Evolutionary conservation across 2,329 filamentous ascomycete genomes (phyloP), one percentile per base, ranked within the genome.

Genomic region (Epicoccum sorghinum): DNA sequence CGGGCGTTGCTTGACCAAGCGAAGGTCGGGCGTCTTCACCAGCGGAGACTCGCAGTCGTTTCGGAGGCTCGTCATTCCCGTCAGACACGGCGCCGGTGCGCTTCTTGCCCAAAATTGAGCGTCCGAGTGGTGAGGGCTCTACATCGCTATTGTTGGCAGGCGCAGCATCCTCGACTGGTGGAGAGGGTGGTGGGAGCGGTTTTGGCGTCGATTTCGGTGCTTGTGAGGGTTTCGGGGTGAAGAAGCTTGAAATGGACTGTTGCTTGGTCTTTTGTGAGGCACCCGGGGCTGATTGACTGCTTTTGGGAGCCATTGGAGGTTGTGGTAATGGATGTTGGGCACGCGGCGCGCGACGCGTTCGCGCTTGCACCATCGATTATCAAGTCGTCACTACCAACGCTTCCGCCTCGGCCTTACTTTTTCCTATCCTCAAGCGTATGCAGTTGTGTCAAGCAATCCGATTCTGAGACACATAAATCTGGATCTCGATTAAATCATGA

Each of bases 181-280:
- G 48, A 35, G 66, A 58, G 24, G 66, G 47, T 6, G 55, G 57
- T 12, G 56, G 50, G 3, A 37, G 38, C 38, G 65, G 58, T 13
- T 63, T 66, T 8, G 59, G 37, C 13, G 55, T 40, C 39, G 27
- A 13, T 30, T 42, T 18, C 4, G 39, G 27, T 10, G 72, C 64
- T 68, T 70, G 69, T 55, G 73, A 62, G 4, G 72, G 57, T 56
- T 76, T 78, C 2, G 70, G 70, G 0, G 86, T 84, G 72, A 96
- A 96, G 77, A 96, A 96, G 69, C 87, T 93, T 3, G 91, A 95
- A 57, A 97, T 88, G 0, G 91, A 90, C 62, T 88, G 84, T 70
- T 97, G 91, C 66, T 88, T 90, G 75, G 89, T 89, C 49, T 65
- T 70, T 38, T 79, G 75, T 8, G 74, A 72, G 8, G 71, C 69